phyloP scores from a whole-genome alignment of 164 flowering plant genomes.

The Chimonanthus praecox region DNA sequence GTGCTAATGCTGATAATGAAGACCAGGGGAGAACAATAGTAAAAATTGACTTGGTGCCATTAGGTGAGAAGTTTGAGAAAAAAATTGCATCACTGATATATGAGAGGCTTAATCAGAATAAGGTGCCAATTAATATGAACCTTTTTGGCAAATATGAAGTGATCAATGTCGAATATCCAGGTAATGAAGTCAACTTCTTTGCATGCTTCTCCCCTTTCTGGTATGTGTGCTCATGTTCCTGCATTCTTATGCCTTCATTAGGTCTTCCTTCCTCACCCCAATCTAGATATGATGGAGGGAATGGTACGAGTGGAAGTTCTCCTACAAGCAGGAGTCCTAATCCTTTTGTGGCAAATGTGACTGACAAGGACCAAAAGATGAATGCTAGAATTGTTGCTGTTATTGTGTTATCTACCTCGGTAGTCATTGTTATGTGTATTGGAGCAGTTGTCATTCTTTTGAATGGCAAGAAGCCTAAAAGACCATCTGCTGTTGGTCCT shows the following conservation, averaged over 20 bases:
- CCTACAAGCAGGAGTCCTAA: slow-evolving; percentile 31
- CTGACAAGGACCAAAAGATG: slow-evolving; percentile 44
- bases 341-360: slow-evolving; percentile 65
- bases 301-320: slow-evolving; percentile 41
- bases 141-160: slow-evolving; percentile 85
- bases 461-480: slow-evolving; percentile 61
- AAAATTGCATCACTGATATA: slow-evolving; percentile 76
- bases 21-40: slow-evolving; percentile 75
- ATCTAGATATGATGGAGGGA: background rate
- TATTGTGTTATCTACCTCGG: slow-evolving; percentile 68
- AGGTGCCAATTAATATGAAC: slow-evolving; percentile 60
- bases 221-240: background rate
- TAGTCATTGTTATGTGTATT: slow-evolving; percentile 51
- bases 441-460: slow-evolving; percentile 52
- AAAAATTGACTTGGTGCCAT: slow-evolving; percentile 81
- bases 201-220: background rate
- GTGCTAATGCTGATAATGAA: slow-evolving; percentile 74
- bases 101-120: slow-evolving; percentile 69
- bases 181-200: slow-evolving; percentile 26
- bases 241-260: slow-evolving; percentile 26
- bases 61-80: slow-evolving; percentile 91
- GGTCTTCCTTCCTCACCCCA: slow-evolving; percentile 75
- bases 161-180: slow-evolving; percentile 60
- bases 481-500: slow-evolving; percentile 70
- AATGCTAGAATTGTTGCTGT: slow-evolving; percentile 56